Base-by-base conservation (phyloP, 2,329 filamentous ascomycete genomes). In the Hypoxylon sp. region DNA sequence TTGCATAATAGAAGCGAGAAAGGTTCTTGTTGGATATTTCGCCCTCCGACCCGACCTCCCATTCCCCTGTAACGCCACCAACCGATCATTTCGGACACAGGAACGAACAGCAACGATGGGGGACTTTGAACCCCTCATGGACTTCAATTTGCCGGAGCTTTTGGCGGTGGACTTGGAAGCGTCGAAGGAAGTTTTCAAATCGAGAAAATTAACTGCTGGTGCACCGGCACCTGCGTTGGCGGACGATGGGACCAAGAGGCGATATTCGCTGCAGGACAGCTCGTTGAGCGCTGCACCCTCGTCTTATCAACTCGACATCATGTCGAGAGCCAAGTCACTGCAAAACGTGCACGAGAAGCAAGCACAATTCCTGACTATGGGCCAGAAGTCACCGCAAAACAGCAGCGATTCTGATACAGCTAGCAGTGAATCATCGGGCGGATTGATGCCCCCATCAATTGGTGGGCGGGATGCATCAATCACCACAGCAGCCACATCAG, bases 71-170 rank as follows among this genome's bases (percentile, higher is more conserved):
- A 61, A 69, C 67, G 61, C 66, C 60, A 62, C 63, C 63, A 56
- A 62, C 53, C 62, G 56, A 67, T 56, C 56, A 46, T 52, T 27
- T 58, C 46, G 47, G 35, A 57, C 48, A 17, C 57, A 32, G 67
- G 46, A 57, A 74, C 71, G 64, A 68, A 66, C 37, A 55, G 57
- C 72, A 21, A 62, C 46, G 52, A 70, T 71, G 67, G 69, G 67
- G 35, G 51, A 54, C 54, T 62, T 71, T 60, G 73, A 77, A 62
- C 73, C 70, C 67, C 60, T 74, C 69, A 78, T 76, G 73, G 79
- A 78, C 54, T 82, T 82, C 74, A 88, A 84, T 76, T 79, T 89
- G 17, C 85, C 87, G 2, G 87, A 89, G 76, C 72, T 88, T 42
- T 79, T 89, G n/a, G 87, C 82, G 6, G 82, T 80, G 65, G 86